Percentiles rank a stretch among this genome's conserved stretches.
These are phyloP conservation scores for Rhizopus stolonifer DNA, from an alignment of 371 early-diverging fungal species.

Conservation along the genomic window DNA sequence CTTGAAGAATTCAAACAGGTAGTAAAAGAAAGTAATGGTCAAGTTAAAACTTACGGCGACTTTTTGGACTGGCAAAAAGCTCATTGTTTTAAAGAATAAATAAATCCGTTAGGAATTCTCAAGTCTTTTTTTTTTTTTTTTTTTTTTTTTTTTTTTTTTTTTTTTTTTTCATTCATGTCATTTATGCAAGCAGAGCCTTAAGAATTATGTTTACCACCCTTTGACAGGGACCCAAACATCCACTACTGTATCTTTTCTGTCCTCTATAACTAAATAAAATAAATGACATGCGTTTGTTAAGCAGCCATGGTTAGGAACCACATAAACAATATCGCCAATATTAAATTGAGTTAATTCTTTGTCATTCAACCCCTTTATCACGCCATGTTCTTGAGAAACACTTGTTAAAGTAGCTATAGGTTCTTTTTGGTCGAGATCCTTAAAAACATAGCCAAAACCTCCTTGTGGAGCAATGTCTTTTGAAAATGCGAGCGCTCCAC, in stretches of 20 bases:
- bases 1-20: slow-evolving; percentile 22
- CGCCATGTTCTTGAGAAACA: slow-evolving; percentile 45
- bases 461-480: slow-evolving; percentile 48
- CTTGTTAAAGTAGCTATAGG: slow-evolving; percentile 23
- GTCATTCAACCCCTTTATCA: slow-evolving; percentile 23
- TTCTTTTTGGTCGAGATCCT: slow-evolving; percentile 6
- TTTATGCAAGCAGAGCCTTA: too few species aligned
- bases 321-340: slow-evolving; percentile 29
- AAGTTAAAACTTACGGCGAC: slow-evolving; percentile 27
- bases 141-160: too few species aligned
- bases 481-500: slow-evolving; percentile 45
- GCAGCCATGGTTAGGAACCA: slow-evolving; percentile 47
- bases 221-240: slow-evolving; percentile 52
- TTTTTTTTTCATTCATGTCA: too few species aligned
- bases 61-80: slow-evolving; percentile 25
- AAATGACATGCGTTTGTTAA: slow-evolving; percentile 36
- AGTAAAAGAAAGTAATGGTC: slow-evolving; percentile 12
- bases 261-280: slow-evolving; percentile 39
- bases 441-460: slow-evolving; percentile 37
- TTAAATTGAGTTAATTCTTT: neutral
- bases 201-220: slow-evolving; percentile 36
- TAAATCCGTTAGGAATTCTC: too few species aligned
- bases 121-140: too few species aligned
- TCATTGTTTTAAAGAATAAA: slow-evolving; percentile 1
- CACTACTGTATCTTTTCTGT: slow-evolving; percentile 30